Evolutionary conservation across 2,329 filamentous ascomycete species (phyloP).

Genomic region (Botrytis hyacinthi): DNA sequence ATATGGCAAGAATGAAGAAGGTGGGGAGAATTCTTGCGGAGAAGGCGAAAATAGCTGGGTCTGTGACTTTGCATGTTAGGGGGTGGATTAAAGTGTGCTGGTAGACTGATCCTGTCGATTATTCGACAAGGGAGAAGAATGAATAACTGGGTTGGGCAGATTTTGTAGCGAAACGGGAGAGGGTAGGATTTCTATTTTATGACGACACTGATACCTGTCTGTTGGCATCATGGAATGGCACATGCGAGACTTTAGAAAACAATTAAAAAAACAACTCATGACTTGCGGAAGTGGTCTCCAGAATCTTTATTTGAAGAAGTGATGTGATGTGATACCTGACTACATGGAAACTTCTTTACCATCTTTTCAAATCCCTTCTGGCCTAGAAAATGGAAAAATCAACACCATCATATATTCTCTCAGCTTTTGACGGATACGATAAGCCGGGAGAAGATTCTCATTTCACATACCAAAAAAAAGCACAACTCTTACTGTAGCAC

Average conservation of each 20-base stretch:
- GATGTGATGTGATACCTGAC: background rate
- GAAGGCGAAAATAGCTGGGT: background rate
- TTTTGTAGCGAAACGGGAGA: too few species aligned
- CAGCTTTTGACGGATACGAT: too few species aligned
- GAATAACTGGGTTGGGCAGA: background rate
- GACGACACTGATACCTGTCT: too few species aligned
- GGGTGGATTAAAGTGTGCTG: background rate
- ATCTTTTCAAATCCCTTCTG: background rate
- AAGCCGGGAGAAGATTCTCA: background rate
- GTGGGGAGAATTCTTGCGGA: background rate
- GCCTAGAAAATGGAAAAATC: background rate
- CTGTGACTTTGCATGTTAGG: background rate
- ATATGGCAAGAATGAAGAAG: background rate
- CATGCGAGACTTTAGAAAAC: background rate
- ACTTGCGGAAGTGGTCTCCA: too few species aligned
- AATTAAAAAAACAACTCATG: background rate
- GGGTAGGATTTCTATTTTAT: background rate
- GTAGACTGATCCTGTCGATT: background rate
- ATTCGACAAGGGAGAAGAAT: background rate
- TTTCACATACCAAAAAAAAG: background rate
- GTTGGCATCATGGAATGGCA: background rate
- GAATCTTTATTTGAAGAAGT: background rate
- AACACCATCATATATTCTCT: background rate
- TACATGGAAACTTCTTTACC: background rate
- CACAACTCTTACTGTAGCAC: background rate